These are phyloP conservation scores for Colletotrichum sidae DNA, from an alignment of 2,329 filamentous ascomycete species.

Conservation along the genomic window DNA sequence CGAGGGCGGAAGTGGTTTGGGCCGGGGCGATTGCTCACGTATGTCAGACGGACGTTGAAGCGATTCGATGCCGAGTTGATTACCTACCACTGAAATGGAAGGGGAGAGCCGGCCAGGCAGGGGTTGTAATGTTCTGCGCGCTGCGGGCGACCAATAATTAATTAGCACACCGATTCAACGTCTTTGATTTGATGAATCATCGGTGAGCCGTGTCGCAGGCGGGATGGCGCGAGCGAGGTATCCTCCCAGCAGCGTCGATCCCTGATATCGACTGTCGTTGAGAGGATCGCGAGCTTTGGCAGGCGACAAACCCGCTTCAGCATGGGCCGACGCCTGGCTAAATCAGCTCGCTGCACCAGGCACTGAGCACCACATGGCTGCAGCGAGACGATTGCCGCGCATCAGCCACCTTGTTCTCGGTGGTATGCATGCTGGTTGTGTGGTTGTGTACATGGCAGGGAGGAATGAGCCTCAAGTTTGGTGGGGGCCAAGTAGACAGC, in stretches of 20 bases:
- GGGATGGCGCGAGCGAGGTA: neutral
- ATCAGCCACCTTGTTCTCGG: too few species aligned
- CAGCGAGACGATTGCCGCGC: neutral
- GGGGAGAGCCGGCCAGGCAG: neutral
- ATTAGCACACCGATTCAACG: slow-evolving; percentile 1
- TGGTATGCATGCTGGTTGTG: too few species aligned
- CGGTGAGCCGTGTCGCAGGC: neutral
- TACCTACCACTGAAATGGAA: neutral
- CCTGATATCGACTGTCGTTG: slow-evolving; percentile 1
- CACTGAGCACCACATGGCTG: slow-evolving; percentile 7
- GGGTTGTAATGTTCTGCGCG: neutral
- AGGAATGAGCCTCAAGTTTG: slow-evolving; percentile 21
- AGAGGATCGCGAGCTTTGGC: slow-evolving; percentile 20
- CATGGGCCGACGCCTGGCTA: too few species aligned
- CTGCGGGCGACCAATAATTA: neutral
- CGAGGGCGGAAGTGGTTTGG: neutral
- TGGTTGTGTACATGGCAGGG: too few species aligned
- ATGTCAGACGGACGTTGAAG: neutral
- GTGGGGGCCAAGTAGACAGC: slow-evolving; percentile 10
- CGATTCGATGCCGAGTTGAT: slow-evolving; percentile 1
- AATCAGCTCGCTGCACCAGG: too few species aligned
- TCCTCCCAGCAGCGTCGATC: slow-evolving; percentile 21
- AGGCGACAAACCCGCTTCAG: neutral
- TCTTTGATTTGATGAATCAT: neutral
- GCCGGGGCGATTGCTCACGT: neutral